Evolutionary conservation across 768 basidiomycete species (phyloP), one percentile per base, ranked within the genome.

Genomic region (Rhodotorula toruloides): DNA sequence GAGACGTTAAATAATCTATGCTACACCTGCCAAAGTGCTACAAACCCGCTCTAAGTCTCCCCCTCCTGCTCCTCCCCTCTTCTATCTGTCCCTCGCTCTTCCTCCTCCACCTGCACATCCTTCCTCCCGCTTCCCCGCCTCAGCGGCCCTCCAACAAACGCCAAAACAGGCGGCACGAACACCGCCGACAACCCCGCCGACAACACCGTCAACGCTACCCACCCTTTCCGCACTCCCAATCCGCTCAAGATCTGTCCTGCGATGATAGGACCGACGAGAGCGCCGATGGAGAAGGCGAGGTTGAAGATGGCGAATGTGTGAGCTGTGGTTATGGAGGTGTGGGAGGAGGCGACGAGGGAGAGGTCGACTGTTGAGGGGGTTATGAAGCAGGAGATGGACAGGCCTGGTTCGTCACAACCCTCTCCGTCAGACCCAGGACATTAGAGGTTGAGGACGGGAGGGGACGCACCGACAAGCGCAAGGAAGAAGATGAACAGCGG

Each of bases 401-500:
- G 25, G 37, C 62, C 62, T 63, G 32, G 47, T 47, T 14, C 27
- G 47, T 48, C 1, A 9, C 7, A 14, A 25, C 22, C 6, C n/a
- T 27, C 12, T 13, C n/a, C 21, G 44, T 3, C 9, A n/a, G 44
- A 7, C 4, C 27, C 27, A 2, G 1, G 39, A 16, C 17, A 31
- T 19, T 13, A 21, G 1, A 4, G 2, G 12, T 17, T 4, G 22
- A 39, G 8, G 44, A 8, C 25, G 44, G 27, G 27, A 14, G 14
- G 47, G 14, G 27, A 27, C 36, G 3, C 22, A 53, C 69, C 69
- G 53, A 66, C 1, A 0, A 71, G 21, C 19, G 47, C 61, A 49
- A 67, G 65, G 58, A 71, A 71, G 50, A 71, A 71, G 46, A 67
- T 46, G 58, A 71, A 67, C 4, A 71, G 54, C 0, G 70, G 57